Base-by-base conservation (phyloP, 805 yeast genomes). In the Phaffomyces antillensis region DNA sequence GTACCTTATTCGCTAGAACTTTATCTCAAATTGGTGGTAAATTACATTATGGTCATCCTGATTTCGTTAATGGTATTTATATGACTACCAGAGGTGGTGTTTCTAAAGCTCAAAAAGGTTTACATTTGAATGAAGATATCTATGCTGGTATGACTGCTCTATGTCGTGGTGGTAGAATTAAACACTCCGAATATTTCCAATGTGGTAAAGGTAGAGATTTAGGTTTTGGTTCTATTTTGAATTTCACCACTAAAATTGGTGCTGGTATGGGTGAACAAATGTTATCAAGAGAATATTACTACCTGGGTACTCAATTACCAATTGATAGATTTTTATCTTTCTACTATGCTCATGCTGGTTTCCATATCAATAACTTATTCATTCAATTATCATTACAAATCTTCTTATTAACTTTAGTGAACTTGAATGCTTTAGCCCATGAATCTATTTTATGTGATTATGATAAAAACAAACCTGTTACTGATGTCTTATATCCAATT, bases 251-350 rank as follows among this genome's bases (percentile, higher is more conserved):
- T 36, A 85, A 85, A 67, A 84, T 85, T 75, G 95, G 95, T 66
- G 90, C 93, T 54, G 95, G 95, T 67, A 85, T 85, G 95, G 93
- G 93, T 64, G 95, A 85, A 66, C 95, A 85, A 64, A 82, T 85
- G 81, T 69, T 85, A 49, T 83, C 90, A 25, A 75, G 95, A 68
- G 95, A 85, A 63, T 85, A 85, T 63, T 85, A 81, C 66, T 83
- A 84, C 64, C 65, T 85, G 64, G 88, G 91, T 59, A 81, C 91
- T 34, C 89, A 81, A 60, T 68, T 85, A 51, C 93, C 91, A 37
- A 66, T 85, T 57, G 91, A 85, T 62, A 76, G 91, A 66, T 82
- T 85, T 73, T 72, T 85, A 52, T 81, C 91, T 10, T 85, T 85
- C 71, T 85, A 82, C 70, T 85, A 83, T 65, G 95, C 91, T 16